Conservation (phyloP, 768 basidiomycete species). For the Amylocystis lapponica region DNA sequence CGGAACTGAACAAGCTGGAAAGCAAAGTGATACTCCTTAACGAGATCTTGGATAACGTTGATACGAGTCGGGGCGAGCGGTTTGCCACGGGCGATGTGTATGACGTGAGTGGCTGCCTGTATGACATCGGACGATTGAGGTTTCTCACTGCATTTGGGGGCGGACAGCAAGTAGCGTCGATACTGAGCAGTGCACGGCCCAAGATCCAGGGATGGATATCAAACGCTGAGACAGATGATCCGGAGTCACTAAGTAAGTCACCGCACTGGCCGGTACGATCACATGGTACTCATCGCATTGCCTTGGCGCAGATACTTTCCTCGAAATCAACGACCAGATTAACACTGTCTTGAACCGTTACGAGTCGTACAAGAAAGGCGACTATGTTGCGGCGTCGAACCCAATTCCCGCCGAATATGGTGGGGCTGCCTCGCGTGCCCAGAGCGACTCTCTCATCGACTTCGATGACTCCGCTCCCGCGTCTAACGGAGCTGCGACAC, state of each 20-base stretch:
- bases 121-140: no score
- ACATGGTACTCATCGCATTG: no score
- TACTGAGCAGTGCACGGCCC: slow-evolving; percentile 77
- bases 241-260: slow-evolving; percentile 77
- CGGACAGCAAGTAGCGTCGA: slow-evolving; percentile 87
- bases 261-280: no score
- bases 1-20: slow-evolving; percentile 91
- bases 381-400: slow-evolving; percentile 63
- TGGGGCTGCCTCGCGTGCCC: slow-evolving; percentile 26
- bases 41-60: slow-evolving; percentile 94
- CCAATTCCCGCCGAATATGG: slow-evolving; percentile 62
- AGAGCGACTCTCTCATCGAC: slow-evolving; percentile 62
- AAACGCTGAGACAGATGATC: slow-evolving; percentile 84
- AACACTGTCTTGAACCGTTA: slow-evolving; percentile 88
- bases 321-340: slow-evolving; percentile 97
- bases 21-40: slow-evolving; percentile 93
- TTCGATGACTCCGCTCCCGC: slow-evolving; percentile 56
- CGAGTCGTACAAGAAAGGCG: slow-evolving; percentile 90
- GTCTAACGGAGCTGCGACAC: slow-evolving; percentile 14
- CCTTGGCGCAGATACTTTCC: slow-evolving; percentile 66
- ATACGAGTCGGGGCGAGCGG: slow-evolving; percentile 60
- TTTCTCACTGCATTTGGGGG: background rate
- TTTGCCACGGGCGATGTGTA: slow-evolving; percentile 91
- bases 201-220: slow-evolving; percentile 98
- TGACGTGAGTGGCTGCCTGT: slow-evolving; percentile 49